Conservation (phyloP, 331 rosid species). For the Pyrus hybrid region DNA sequence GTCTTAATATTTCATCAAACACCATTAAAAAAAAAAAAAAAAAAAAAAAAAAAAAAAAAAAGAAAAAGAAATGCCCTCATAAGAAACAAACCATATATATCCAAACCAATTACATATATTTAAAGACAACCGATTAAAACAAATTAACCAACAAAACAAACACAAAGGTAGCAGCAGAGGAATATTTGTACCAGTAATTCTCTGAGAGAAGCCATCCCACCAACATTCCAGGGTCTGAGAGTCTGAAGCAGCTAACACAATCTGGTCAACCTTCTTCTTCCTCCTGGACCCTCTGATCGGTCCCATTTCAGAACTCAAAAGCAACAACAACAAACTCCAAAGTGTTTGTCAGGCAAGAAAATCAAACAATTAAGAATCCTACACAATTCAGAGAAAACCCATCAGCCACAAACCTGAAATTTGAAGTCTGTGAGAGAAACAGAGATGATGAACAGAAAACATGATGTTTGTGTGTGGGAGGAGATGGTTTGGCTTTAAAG, state of each 20-base stretch:
- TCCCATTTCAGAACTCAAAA: constrained; percentile 46
- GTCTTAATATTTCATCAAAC: constrained; percentile 16
- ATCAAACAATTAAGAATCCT: constrained; percentile 12
- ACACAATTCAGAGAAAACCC: constrained; percentile 28
- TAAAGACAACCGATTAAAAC: neutral
- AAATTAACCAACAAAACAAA: constrained; percentile 4
- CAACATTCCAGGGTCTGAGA: constrained; percentile 56
- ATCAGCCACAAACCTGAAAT: constrained; percentile 28
- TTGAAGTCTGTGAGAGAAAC: constrained; percentile 21
- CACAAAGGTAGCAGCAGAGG: neutral
- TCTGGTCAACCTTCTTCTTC: constrained; percentile 63
- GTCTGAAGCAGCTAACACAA: constrained; percentile 32
- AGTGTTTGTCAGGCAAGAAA: constrained; percentile 11
- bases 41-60: too few species aligned
- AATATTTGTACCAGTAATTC: constrained; percentile 53
- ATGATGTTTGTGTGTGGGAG: constrained; percentile 4
- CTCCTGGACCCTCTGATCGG: constrained; percentile 78
- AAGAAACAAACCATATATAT: neutral
- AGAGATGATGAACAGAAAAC: constrained; percentile 19
- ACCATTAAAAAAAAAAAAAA: too few species aligned
- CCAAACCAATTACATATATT: constrained; percentile 9
- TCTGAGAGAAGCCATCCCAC: constrained; percentile 75
- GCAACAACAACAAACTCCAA: neutral
- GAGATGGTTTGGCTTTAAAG: neutral
- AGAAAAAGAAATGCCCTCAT: constrained; percentile 19